phyloP scores from a whole-genome alignment of 805 yeast species.

The Teunomyces barrocoloradensis region DNA sequence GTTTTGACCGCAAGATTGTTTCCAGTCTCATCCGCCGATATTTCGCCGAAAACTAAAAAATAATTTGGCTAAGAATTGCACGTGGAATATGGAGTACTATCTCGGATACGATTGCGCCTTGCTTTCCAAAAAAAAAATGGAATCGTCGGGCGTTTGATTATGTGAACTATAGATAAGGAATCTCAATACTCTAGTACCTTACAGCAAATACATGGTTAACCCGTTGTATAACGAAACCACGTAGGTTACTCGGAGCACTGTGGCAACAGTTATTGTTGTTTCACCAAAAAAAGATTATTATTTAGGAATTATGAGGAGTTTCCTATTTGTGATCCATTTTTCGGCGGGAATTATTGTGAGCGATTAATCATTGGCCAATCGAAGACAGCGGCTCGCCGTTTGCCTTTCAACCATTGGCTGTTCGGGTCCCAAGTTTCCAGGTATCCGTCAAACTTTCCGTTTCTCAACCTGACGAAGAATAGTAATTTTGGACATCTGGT shows the following conservation, averaged over 20 bases:
- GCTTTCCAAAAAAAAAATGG: neutral
- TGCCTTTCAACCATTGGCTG: neutral
- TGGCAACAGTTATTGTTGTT: neutral
- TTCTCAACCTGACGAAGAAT: no score
- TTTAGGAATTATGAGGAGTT: neutral
- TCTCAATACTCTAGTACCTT: no score
- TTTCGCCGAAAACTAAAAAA: constrained; percentile 21
- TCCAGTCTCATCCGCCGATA: constrained; percentile 18
- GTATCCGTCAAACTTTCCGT: no score
- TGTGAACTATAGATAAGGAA: no score
- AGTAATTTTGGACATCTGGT: no score
- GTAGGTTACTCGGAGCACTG: neutral
- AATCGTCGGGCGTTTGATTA: no score
- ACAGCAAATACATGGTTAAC: no score
- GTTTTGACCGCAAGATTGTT: neutral
- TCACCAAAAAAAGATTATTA: neutral
- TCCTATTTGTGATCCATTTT: neutral
- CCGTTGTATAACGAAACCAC: neutral
- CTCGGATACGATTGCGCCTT: neutral
- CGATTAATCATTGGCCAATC: neutral
- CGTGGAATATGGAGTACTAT: neutral
- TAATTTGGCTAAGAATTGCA: neutral
- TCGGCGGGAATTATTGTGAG: neutral
- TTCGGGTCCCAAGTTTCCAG: neutral
- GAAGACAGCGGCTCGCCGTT: neutral